Base-by-base conservation (phyloP, 2,329 filamentous ascomycete species). In the Talaromyces piceae region DNA sequence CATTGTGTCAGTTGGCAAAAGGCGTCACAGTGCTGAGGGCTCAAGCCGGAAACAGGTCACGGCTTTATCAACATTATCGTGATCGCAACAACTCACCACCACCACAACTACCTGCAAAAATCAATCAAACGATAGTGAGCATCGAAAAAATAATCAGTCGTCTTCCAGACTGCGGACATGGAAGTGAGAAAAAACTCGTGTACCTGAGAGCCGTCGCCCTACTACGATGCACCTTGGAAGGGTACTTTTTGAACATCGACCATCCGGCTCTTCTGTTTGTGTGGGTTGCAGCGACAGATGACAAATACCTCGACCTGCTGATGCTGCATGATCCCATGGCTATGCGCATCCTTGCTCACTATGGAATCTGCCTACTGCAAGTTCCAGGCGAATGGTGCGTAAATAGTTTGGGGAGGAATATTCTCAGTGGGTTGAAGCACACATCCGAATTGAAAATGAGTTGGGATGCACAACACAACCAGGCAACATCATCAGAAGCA, bases 241-340 rank as follows among this genome's bases (percentile, higher is more conserved):
- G 41, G 16, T 44, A 45, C 7, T 23, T 37, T 27, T 11, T 30
- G 13, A 53, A 53, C 28, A 41, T 13, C 18, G 23, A 53, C 11
- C 51, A 53, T 3, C 51, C 51, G 5, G 51, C 51, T 12, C 45
- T 53, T 30, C n/a, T 53, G 7, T 53, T 53, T 12, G 48, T 53
- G 46, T 53, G 51, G 51, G 37, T 53, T 12, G 43, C 41, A 2
- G 41, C 49, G 7, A 41, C 48, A 5, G 22, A 46, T 28, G 41
- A 30, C 30, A 22, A 18, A 5, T 53, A 45, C 23, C 28, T 49
- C 22, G 51, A 45, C 3, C 46, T 53, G 20, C 13, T 53, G 27
- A 26, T 30, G 16, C 12, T 20, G 9, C 39, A 41, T 13, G 51
- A 53, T 45, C 18, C 43, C 11, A 43, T 49, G 47, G 47, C 51